Evolutionary conservation across 2,329 filamentous ascomycete species (phyloP), one percentile per base, ranked within the genome.

Genomic region (Tolypocladium cylindrosporum): DNA sequence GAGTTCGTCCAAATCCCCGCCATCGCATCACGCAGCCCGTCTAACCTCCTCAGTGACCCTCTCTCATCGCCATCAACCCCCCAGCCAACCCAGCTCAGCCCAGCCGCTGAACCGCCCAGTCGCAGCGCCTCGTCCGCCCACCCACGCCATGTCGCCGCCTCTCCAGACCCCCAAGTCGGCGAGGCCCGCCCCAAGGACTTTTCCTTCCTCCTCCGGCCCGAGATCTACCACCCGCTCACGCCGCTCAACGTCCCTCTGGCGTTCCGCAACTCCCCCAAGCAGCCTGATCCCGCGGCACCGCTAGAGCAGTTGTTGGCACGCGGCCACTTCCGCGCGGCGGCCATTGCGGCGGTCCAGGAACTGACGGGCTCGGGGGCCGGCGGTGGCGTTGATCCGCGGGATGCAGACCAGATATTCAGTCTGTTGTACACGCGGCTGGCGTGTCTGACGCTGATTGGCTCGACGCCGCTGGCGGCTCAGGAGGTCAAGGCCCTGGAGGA

Each of bases 211-310:
- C 82, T 94, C 13, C 84, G 87, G 24, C 86, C 90, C 3, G 84
- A 90, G 62, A 87, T 92, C 58, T 97, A 93, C 75, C 92, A 96
- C 68, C 85, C 88, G 1, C 78, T 97, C 31, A 86, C 88, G 1
- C 81, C 81, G 19, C 79, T 84, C 51, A 78, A 80, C 61, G 72
- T 86, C 14, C 83, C 85, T 0, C 67, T 76, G 0, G 74, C 90
- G 3, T 93, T 96, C 70, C 84, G 89, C 60, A 82, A 83, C 62
- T 82, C 89, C 0, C 72, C 84, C 24, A 79, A 86, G 61, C 83
- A 86, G 62, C 86, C 90, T 1, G 70, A 78, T 1, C 75, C 84
- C 0, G 79, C 83, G 36, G 84, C 88, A 1, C 77, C 89, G 0
- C 80, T 97, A 37, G 75, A 84, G 21, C 79, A 81, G 2, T 83